Percentiles rank a stretch among this genome's conserved stretches.
These are phyloP conservation scores for Agapanthus africanus DNA, from an alignment of 106 monocot genomes.

Conservation along the genomic window DNA sequence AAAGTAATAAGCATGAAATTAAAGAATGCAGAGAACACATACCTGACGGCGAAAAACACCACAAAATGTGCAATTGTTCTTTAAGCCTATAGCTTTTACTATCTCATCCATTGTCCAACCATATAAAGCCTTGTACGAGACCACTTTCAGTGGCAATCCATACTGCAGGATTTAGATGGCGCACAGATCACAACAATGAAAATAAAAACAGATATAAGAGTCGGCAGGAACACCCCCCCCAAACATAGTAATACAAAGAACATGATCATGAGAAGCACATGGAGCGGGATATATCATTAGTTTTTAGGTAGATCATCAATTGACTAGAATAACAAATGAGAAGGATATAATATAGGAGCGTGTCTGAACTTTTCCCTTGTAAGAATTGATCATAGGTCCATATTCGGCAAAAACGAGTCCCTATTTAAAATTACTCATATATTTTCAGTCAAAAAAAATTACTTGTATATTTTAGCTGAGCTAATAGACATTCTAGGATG, in stretches of 20 bases:
- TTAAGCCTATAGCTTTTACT: constrained; percentile 89
- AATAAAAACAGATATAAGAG: neutral
- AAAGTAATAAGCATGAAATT: too few relatives aligned
- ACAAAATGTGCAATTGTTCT: constrained; percentile 99
- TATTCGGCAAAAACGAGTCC: neutral
- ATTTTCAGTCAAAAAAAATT: too few relatives aligned
- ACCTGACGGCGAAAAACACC: constrained; percentile 99
- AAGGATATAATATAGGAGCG: neutral
- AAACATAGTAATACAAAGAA: neutral
- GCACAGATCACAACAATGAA: neutral
- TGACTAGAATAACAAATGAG: neutral
- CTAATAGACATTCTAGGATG: neutral
- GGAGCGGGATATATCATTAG: neutral
- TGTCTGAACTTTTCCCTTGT: neutral
- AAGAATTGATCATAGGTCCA: neutral
- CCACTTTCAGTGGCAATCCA: constrained; percentile 88
- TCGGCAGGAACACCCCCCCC: neutral
- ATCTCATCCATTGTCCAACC: constrained; percentile 99
- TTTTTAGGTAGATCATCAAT: neutral
- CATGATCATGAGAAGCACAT: neutral
- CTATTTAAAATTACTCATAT: too few relatives aligned
- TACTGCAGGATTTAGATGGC: constrained; percentile 37
- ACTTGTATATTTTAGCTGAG: neutral
- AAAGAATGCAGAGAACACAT: too few relatives aligned
- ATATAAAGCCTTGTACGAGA: constrained; percentile 95